Conservation (phyloP, 106 monocot genomes). For the Agapanthus africanus region DNA sequence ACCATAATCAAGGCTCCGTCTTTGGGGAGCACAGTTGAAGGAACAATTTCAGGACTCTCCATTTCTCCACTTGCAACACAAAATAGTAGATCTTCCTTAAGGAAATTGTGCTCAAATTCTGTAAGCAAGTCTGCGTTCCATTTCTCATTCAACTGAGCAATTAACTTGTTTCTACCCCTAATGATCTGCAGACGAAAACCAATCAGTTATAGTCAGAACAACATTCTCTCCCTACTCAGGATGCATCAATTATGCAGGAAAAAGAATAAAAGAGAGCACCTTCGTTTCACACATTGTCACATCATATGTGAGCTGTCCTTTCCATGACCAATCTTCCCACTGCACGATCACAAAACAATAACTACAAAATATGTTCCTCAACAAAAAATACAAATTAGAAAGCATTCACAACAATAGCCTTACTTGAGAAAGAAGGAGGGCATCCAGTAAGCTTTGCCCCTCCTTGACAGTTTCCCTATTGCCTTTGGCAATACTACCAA, state of each 20-base stretch:
- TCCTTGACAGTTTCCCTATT: slow-evolving; percentile 22
- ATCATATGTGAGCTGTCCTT: slow-evolving; percentile 50
- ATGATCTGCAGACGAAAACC: slow-evolving; percentile 35
- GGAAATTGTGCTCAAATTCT: slow-evolving; percentile 28
- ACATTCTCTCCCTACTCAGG: background rate
- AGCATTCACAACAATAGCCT: background rate
- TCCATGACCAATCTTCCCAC: slow-evolving; percentile 71
- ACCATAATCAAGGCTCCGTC: slow-evolving; percentile 44
- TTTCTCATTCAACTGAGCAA: slow-evolving; percentile 60
- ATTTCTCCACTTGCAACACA: slow-evolving; percentile 45
- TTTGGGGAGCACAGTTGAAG: slow-evolving; percentile 32
- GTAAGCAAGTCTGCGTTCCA: slow-evolving; percentile 24
- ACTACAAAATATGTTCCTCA: background rate
- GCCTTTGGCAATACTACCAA: slow-evolving; percentile 17
- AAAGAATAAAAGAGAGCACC: too few relatives aligned
- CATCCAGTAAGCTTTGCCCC: slow-evolving; percentile 49
- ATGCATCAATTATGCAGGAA: background rate
- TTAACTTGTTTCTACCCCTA: slow-evolving; percentile 31
- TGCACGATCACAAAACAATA: slow-evolving; percentile 13
- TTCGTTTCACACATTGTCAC: slow-evolving; percentile 51
- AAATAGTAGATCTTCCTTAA: slow-evolving; percentile 43
- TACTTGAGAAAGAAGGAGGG: slow-evolving; percentile 64
- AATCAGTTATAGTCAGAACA: slow-evolving; percentile 1
- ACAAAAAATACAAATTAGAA: slow-evolving; percentile 2
- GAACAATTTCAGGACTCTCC: slow-evolving; percentile 33